Conservation (phyloP, 192 early-diverging fungal genomes). For the Coemansia sp. region DNA sequence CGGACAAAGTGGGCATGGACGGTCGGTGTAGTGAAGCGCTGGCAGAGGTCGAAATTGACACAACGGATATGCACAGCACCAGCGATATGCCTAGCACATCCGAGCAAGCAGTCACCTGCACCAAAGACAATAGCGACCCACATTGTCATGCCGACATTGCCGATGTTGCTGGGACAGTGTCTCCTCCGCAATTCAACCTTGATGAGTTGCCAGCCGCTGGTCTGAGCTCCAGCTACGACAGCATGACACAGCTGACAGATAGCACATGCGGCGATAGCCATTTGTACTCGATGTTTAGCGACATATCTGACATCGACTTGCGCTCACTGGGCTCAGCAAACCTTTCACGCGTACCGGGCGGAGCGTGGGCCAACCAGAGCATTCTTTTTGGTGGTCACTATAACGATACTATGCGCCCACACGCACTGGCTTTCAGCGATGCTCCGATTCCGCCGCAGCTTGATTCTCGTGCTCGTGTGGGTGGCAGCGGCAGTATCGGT, state of each 20-base stretch:
- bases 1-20: neutral
- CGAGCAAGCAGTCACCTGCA: neutral
- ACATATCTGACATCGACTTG: constrained; percentile 24
- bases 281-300: constrained; percentile 29
- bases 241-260: constrained; percentile 10
- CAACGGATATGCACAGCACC: neutral
- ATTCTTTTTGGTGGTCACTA: constrained; percentile 32
- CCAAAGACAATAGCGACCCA: neutral
- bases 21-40: neutral
- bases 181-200: neutral
- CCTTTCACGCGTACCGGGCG: constrained; percentile 8
- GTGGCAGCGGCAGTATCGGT: constrained; percentile 4
- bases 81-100: neutral
- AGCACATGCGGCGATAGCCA: constrained; percentile 17
- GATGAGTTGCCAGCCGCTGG: neutral
- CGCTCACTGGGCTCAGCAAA: constrained; percentile 7
- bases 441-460: neutral
- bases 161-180: neutral
- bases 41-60: neutral
- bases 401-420: neutral
- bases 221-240: constrained; percentile 10
- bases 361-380: constrained; percentile 12
- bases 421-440: neutral
- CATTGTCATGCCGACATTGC: constrained; percentile 5
- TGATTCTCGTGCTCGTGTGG: neutral